phyloP scores from a whole-genome alignment of 163 green algal species.

The Chlamydomonas reinhardtii region DNA sequence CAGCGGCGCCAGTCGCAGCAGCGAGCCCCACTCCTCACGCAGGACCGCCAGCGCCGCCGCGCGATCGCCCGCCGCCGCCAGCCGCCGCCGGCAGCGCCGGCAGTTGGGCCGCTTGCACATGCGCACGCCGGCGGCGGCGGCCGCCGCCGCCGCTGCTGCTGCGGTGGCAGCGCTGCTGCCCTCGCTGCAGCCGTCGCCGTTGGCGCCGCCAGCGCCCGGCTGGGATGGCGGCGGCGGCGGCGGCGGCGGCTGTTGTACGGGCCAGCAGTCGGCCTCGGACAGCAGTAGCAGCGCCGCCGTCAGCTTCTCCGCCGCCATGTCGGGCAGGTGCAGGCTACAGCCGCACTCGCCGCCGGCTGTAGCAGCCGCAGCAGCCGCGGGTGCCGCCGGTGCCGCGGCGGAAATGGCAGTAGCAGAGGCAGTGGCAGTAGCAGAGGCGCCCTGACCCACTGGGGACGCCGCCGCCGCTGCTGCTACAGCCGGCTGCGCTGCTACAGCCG shows the following conservation, averaged over 20 bases:
- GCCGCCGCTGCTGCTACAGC: background rate
- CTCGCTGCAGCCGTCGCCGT: background rate
- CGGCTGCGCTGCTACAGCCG: background rate
- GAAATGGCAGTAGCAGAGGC: no score
- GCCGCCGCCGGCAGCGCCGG: constrained; percentile 15
- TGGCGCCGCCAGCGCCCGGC: no score
- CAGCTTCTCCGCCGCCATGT: constrained; percentile 43
- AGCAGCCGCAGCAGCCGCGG: background rate
- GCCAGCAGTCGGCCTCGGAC: background rate
- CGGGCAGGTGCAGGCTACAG: background rate
- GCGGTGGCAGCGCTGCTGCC: no score
- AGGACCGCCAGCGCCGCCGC: constrained; percentile 2
- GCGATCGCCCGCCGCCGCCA: constrained; percentile 19
- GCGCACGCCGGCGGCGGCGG: background rate
- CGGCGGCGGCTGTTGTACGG: background rate
- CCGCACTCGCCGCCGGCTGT: background rate
- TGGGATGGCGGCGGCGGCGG: background rate
- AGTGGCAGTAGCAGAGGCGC: no score
- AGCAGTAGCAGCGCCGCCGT: constrained; percentile 16
- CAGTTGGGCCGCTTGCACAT: constrained; percentile 9
- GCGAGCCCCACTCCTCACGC: constrained; percentile 5
- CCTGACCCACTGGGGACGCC: no score
- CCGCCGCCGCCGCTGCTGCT: background rate
- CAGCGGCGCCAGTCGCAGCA: constrained; percentile 28
- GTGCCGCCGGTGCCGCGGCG: background rate